Base-by-base conservation (phyloP, 768 basidiomycete species). In the Nidularia pulvinata region DNA sequence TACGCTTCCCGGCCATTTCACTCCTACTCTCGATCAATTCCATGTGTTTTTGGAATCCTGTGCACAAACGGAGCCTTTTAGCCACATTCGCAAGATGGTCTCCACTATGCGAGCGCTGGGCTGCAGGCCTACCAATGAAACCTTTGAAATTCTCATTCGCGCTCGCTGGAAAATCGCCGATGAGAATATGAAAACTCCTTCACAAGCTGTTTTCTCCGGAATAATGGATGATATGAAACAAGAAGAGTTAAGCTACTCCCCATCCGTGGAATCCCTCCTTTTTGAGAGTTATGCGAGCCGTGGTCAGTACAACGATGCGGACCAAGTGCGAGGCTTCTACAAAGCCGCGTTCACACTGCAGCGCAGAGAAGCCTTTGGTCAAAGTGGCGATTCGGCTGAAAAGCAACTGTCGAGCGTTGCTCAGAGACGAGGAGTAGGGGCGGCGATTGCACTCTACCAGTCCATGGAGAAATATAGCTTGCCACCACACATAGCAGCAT, bases 11-110 rank as follows among this genome's bases (percentile, higher is more conserved):
- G 79, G 78, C 2, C 61, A 74, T 35, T 56, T 77, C 44, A 63
- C 62, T 4, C 84, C 85, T 0, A 75, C 77, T 22, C 65, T 78
- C 36, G 70, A 78, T 19, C 83, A 85, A 53, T 84, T 83, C 70
- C 80, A 86, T 56, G 55, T 75, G 7, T 76, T 85, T 56, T 67
- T 89, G 35, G 70, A 78, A 36, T 65, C 68, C 10, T 74, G 69
- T 55, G 59, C 62, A 7, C 58, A 66, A 35, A 60, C 68, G n/a
- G 60, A 64, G 10, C 56, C 67, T 1, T 67, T 72, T 55, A 63
- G 61, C 32, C 67, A 68, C 55, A 51, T 75, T 59, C 74, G 68
- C 46, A 68, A 67, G 57, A 57, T 68, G 30, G 62, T 77, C 56
- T 62, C 71, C 55, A 58, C 67, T 37, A 75, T 71, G 67, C 64